These are phyloP conservation scores for Pythium scleroteichum DNA, from an alignment of 352 stramenopile species.

Conservation along the genomic window DNA sequence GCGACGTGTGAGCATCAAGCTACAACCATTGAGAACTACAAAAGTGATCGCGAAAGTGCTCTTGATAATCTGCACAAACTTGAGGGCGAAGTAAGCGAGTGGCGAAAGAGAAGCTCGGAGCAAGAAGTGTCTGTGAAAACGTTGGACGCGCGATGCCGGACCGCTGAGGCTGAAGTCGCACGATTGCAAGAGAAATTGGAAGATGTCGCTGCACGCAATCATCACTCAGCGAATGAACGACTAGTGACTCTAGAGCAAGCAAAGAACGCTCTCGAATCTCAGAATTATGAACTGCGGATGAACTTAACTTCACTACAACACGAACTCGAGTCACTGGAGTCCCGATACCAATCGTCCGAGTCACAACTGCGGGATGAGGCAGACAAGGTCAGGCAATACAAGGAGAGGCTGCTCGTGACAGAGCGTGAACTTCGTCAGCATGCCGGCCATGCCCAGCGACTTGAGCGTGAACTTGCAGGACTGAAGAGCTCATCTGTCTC, in stretches of 20 bases:
- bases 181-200: slow-evolving; percentile 49
- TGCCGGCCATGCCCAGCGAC: slow-evolving; percentile 37
- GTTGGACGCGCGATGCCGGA: slow-evolving; percentile 44
- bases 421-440: slow-evolving; percentile 34
- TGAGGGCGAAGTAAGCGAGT: slow-evolving; percentile 47
- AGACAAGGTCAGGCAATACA: slow-evolving; percentile 37
- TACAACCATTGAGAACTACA: slow-evolving; percentile 50
- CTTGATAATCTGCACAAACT: slow-evolving; percentile 48
- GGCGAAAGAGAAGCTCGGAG: slow-evolving; percentile 40
- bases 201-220: slow-evolving; percentile 34
- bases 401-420: slow-evolving; percentile 26
- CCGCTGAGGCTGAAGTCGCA: slow-evolving; percentile 41
- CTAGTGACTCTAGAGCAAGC: slow-evolving; percentile 54
- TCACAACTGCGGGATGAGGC: slow-evolving; percentile 34
- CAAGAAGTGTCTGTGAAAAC: slow-evolving; percentile 41
- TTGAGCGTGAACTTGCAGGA: slow-evolving; percentile 49
- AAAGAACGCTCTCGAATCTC: slow-evolving; percentile 49
- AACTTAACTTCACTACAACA: slow-evolving; percentile 48
- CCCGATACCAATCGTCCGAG: slow-evolving; percentile 47
- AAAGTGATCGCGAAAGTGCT: slow-evolving; percentile 42
- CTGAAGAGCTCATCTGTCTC: slow-evolving; percentile 34
- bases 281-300: slow-evolving; percentile 53
- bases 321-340: slow-evolving; percentile 48
- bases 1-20: slow-evolving; percentile 55
- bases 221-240: slow-evolving; percentile 60